Conservation (phyloP, 352 stramenopile genomes). For the Globisporangium heterothallicum region DNA sequence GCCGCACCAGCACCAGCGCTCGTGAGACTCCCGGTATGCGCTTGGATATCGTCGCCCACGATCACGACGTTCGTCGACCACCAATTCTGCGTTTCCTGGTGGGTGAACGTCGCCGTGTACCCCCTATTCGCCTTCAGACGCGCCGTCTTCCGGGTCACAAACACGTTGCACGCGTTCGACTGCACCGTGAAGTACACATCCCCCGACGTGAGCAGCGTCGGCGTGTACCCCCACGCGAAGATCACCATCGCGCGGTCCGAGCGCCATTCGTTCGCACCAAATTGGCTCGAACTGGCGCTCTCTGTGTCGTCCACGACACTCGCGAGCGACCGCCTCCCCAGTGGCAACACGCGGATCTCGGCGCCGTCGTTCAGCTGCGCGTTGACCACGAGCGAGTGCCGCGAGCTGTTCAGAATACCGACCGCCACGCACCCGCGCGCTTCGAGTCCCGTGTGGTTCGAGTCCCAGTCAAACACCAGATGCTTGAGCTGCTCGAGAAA, state of each 20-base stretch:
- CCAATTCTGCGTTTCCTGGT: constrained; percentile 76
- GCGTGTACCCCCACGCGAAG: constrained; percentile 84
- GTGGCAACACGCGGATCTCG: constrained; percentile 59
- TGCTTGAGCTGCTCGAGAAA: constrained; percentile 67
- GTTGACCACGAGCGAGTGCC: constrained; percentile 67
- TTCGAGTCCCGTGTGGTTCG: constrained; percentile 77
- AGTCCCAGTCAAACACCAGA: constrained; percentile 82
- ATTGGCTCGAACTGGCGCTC: neutral
- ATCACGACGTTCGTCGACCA: constrained; percentile 80
- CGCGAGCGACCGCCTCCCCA: constrained; percentile 46
- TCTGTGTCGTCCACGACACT: constrained; percentile 29
- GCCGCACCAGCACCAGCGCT: neutral
- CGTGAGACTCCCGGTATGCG: constrained; percentile 18
- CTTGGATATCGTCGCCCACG: constrained; percentile 72
- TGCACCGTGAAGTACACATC: constrained; percentile 82
- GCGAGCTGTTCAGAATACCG: constrained; percentile 75
- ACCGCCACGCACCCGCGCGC: constrained; percentile 71
- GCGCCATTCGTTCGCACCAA: constrained; percentile 37
- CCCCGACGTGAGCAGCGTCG: constrained; percentile 72
- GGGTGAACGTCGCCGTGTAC: constrained; percentile 78
- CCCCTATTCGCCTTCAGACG: constrained; percentile 68
- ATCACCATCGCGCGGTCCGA: constrained; percentile 65
- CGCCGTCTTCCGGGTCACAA: constrained; percentile 72
- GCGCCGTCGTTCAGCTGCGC: constrained; percentile 68
- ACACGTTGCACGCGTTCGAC: constrained; percentile 81